A percentile compares a stretch with the other conserved stretches of the same genome.
phyloP scores from a whole-genome alignment of 2,329 filamentous ascomycete species.

The Chrysoporthe austroafricana region DNA sequence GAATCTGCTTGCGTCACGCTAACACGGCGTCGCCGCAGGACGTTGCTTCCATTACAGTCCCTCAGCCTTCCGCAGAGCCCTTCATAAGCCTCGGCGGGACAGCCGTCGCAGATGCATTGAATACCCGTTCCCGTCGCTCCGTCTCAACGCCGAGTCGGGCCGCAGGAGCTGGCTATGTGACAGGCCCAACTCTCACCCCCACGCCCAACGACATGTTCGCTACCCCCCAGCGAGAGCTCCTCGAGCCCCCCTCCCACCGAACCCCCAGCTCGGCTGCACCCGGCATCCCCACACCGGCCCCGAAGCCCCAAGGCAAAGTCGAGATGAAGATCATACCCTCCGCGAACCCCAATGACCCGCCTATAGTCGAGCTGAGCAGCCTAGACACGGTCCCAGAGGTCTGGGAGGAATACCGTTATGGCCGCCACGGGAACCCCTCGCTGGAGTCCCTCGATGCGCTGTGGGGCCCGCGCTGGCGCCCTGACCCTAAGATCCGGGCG shows the following conservation, averaged over 20 bases:
- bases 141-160: neutral
- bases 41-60: slow-evolving; percentile 11
- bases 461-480: slow-evolving; percentile 44
- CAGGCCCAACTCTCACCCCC: neutral
- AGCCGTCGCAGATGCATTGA: neutral
- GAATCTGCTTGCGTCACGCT: neutral
- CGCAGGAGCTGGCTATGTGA: neutral
- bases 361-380: slow-evolving; percentile 40
- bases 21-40: neutral
- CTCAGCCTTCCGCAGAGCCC: neutral
- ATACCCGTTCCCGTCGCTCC: neutral
- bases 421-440: slow-evolving; percentile 41
- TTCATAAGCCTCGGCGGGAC: no score
- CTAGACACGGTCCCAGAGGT: slow-evolving; percentile 42
- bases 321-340: slow-evolving; percentile 24
- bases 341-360: slow-evolving; percentile 34
- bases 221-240: slow-evolving; percentile 11
- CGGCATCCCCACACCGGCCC: neutral
- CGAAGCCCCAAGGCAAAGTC: slow-evolving; percentile 7
- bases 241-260: neutral
- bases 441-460: slow-evolving; percentile 41
- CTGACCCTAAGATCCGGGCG: slow-evolving; percentile 41
- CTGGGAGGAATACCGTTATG: slow-evolving; percentile 43
- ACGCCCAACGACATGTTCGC: neutral
- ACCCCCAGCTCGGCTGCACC: neutral